phyloP scores from a whole-genome alignment of 2,329 filamentous ascomycete species.

The Venturia carpophila region DNA sequence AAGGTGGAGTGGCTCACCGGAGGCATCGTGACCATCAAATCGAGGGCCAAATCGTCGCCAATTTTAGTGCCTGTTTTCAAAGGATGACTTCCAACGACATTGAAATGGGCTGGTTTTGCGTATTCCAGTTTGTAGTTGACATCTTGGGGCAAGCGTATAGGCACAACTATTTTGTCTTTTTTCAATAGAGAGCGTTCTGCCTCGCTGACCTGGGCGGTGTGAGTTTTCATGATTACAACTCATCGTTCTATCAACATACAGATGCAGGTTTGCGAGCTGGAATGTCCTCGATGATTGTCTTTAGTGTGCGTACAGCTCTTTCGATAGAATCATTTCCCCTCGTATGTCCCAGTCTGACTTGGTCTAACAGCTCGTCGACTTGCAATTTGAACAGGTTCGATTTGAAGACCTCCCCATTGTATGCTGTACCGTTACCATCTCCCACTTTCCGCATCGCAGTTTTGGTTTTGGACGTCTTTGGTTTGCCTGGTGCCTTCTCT shows the following conservation, averaged over 20 bases:
- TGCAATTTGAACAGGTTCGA: slow-evolving; percentile 61
- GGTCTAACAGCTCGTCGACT: slow-evolving; percentile 53
- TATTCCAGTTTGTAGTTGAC: slow-evolving; percentile 77
- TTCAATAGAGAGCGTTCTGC: slow-evolving; percentile 61
- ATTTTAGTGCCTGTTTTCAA: slow-evolving; percentile 64
- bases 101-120: slow-evolving; percentile 66
- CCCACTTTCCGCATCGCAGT: not conserved
- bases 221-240: not conserved
- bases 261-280: slow-evolving; percentile 17
- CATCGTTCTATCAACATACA: slow-evolving; percentile 10
- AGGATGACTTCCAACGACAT: slow-evolving; percentile 83
- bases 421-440: slow-evolving; percentile 22
- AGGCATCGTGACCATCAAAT: slow-evolving; percentile 86
- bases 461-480: slow-evolving; percentile 18
- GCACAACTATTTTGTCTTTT: slow-evolving; percentile 61
- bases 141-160: slow-evolving; percentile 68
- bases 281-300: slow-evolving; percentile 20
- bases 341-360: slow-evolving; percentile 51
- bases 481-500: slow-evolving; percentile 11
- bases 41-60: slow-evolving; percentile 54
- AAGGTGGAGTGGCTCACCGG: slow-evolving; percentile 23
- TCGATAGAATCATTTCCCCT: slow-evolving; percentile 43
- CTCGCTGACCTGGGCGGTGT: slow-evolving; percentile 51
- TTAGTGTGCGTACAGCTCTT: slow-evolving; percentile 17
- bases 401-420: slow-evolving; percentile 51